phyloP scores from a whole-genome alignment of 1,284 basidiomycete genomes.

The Cryptococcus sp. region DNA sequence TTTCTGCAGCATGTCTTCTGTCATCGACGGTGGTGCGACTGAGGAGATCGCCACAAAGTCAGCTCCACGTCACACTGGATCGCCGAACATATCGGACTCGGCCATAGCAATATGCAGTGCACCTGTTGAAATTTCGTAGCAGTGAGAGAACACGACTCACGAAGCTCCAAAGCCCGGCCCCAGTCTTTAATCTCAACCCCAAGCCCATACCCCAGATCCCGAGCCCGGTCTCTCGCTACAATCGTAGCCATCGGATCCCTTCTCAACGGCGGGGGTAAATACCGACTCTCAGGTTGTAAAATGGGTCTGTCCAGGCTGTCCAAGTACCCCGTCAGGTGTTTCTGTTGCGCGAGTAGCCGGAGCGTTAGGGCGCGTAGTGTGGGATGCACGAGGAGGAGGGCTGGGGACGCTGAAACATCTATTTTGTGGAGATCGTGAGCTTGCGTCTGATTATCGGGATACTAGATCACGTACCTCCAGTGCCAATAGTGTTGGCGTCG shows the following conservation, averaged over 20 bases:
- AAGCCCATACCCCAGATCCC: slow-evolving; percentile 25
- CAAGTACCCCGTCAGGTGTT: slow-evolving; percentile 31
- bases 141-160: slow-evolving; percentile 10
- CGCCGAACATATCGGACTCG: too few species aligned
- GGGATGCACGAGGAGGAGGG: slow-evolving; percentile 31
- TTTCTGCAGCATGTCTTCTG: neutral
- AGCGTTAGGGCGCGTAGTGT: slow-evolving; percentile 25
- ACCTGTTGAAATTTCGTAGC: neutral
- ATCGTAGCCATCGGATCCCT: slow-evolving; percentile 35
- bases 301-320: slow-evolving; percentile 36
- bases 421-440: neutral
- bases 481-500: neutral
- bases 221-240: slow-evolving; percentile 30
- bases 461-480: neutral
- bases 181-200: slow-evolving; percentile 39
- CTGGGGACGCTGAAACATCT: slow-evolving; percentile 5
- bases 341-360: slow-evolving; percentile 30
- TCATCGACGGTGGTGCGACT: slow-evolving; percentile 5
- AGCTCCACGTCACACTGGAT: neutral
- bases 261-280: slow-evolving; percentile 5
- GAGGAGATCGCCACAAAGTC: neutral
- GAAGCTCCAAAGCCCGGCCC: slow-evolving; percentile 32
- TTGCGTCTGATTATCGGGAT: neutral
- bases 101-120: neutral
- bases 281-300: slow-evolving; percentile 26